Conservation (phyloP, 345 rosid genomes). For the Eucalyptus pauciflora region DNA sequence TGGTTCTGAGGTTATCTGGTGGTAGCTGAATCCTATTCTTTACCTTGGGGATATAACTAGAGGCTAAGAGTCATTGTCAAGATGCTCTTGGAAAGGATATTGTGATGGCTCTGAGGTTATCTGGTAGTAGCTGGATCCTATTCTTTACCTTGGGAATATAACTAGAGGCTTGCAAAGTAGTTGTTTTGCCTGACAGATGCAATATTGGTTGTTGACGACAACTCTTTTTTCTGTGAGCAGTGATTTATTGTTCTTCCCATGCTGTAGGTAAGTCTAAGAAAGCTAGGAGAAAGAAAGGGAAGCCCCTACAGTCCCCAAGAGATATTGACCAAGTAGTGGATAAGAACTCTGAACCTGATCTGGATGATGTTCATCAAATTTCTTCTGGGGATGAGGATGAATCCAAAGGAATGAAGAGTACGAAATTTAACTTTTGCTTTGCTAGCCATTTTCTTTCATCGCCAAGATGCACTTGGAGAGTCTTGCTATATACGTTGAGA, state of each 20-base stretch:
- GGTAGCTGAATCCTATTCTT: not conserved
- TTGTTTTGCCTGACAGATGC: not conserved
- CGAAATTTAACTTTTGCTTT: not conserved
- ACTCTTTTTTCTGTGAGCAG: not conserved
- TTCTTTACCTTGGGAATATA: not conserved
- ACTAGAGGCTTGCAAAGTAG: not conserved
- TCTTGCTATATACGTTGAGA: not conserved
- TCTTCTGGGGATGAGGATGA: conserved; percentile 69
- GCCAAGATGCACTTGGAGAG: not conserved
- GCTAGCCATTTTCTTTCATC: not conserved
- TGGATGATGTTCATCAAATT: conserved; percentile 36
- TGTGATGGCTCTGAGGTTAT: not conserved
- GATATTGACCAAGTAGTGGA: not conserved
- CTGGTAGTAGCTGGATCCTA: not conserved
- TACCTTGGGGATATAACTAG: not conserved
- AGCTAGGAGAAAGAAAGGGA: conserved; percentile 16
- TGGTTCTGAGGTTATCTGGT: not conserved
- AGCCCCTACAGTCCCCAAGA: not conserved
- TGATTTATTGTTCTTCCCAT: not conserved
- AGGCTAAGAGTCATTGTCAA: not conserved
- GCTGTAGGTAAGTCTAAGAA: conserved; percentile 18
- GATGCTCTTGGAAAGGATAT: not conserved
- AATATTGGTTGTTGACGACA: not conserved
- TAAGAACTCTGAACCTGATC: conserved; percentile 5
- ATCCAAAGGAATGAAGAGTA: conserved; percentile 78